These are phyloP conservation scores for Amauroascus niger DNA, from an alignment of 2,329 filamentous ascomycete species.

Conservation along the genomic window DNA sequence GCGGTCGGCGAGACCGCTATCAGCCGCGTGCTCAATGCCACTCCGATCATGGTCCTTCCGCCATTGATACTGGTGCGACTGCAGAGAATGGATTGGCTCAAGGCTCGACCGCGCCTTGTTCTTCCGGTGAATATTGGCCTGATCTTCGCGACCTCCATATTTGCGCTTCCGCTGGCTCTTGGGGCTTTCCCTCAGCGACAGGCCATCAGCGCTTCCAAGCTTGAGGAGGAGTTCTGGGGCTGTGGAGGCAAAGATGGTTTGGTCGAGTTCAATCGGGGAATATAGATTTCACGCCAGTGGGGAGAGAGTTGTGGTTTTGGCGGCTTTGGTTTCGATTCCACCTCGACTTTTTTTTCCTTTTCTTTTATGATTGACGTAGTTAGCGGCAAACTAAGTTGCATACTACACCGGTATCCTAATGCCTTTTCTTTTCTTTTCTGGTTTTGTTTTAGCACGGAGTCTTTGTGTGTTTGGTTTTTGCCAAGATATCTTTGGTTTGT, in stretches of 20 bases:
- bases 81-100: conserved; percentile 75
- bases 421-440: no score
- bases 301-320: neutral
- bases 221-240: conserved; percentile 82
- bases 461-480: neutral
- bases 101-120: conserved; percentile 63
- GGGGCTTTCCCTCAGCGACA: conserved; percentile 90
- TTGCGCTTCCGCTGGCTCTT: conserved; percentile 79
- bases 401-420: neutral
- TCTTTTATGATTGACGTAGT: neutral
- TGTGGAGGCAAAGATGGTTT: conserved; percentile 67
- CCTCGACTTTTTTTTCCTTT: no score
- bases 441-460: neutral
- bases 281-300: conserved; percentile 45
- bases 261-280: conserved; percentile 95
- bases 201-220: conserved; percentile 59
- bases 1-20: conserved; percentile 90
- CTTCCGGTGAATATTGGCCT: conserved; percentile 67
- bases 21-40: conserved; percentile 84
- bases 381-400: neutral
- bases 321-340: neutral
- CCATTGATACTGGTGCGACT: conserved; percentile 75
- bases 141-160: conserved; percentile 77
- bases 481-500: neutral
- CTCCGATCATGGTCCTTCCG: conserved; percentile 93